Evolutionary conservation across 1,284 basidiomycete species (phyloP).

Genomic region (Hymenochaete sp.): DNA sequence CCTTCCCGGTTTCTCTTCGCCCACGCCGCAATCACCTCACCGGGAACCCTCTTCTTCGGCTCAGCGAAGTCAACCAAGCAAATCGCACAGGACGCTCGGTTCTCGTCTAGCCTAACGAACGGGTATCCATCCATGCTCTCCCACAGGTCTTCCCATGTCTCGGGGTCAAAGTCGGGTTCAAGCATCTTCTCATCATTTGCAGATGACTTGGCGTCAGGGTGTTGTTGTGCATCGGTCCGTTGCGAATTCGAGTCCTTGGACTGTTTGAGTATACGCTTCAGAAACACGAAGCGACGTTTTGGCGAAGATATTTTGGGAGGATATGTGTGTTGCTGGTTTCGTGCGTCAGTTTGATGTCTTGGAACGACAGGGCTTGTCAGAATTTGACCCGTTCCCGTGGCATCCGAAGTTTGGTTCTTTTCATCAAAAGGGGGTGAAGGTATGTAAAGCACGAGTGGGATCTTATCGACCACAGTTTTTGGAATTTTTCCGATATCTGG

Average conservation of each 20-base stretch:
- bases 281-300: constrained; percentile 26
- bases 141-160: constrained; percentile 43
- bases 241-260: constrained; percentile 2
- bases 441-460: constrained; percentile 75
- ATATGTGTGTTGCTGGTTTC: constrained; percentile 29
- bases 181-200: constrained; percentile 23
- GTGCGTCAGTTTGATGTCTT: neutral
- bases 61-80: constrained; percentile 77
- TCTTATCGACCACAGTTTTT: constrained; percentile 58
- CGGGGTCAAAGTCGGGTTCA: constrained; percentile 23
- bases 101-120: constrained; percentile 65
- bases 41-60: constrained; percentile 36
- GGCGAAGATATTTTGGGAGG: constrained; percentile 40
- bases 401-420: constrained; percentile 21
- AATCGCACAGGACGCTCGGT: constrained; percentile 73
- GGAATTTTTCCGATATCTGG: constrained; percentile 70
- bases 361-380: too few species aligned
- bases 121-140: constrained; percentile 45
- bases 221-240: neutral
- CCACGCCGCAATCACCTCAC: constrained; percentile 24
- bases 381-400: neutral
- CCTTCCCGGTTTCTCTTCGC: constrained; percentile 12
- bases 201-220: constrained; percentile 19
- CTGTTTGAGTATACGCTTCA: neutral
- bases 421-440: constrained; percentile 56